Percentiles rank a stretch among this genome's conserved stretches.
phyloP scores from a whole-genome alignment of 306 rosid genomes.

The Luffa acutangula region DNA sequence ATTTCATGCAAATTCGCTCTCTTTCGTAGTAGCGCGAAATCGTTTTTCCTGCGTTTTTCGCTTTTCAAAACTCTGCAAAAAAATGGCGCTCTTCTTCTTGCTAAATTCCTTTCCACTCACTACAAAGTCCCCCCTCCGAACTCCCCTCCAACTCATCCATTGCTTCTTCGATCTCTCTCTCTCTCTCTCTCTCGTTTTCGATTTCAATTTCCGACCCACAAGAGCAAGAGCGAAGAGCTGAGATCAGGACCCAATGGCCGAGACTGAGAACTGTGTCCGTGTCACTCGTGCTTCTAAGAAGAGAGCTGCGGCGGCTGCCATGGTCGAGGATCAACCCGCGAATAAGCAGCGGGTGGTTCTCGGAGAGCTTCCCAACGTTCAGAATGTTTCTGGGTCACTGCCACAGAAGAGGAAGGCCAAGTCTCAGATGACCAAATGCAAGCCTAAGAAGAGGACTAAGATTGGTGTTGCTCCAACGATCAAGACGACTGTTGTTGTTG shows the following conservation, averaged over 20 bases:
- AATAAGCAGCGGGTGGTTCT: constrained; percentile 59
- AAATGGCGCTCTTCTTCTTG: constrained; percentile 13
- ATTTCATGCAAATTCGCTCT: background rate
- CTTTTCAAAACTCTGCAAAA: background rate
- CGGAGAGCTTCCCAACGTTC: constrained; percentile 44
- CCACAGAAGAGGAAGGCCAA: background rate
- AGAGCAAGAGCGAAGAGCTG: background rate
- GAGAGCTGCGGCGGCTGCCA: constrained; percentile 47
- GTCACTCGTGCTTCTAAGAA: constrained; percentile 50
- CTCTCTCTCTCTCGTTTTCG: background rate
- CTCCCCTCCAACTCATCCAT: background rate
- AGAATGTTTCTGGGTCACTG: constrained; percentile 9
- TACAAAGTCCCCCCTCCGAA: constrained; percentile 8
- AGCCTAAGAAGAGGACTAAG: background rate
- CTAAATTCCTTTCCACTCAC: constrained; percentile 6
- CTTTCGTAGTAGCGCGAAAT: background rate
- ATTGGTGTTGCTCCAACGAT: background rate
- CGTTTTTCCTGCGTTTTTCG: background rate
- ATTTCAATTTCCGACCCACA: background rate
- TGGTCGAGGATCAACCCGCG: constrained; percentile 14
- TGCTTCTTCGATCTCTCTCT: background rate
- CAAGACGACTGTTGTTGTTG: background rate
- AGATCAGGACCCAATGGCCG: constrained; percentile 10
- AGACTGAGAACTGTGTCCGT: constrained; percentile 13
- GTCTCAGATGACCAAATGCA: constrained; percentile 14